phyloP scores from a whole-genome alignment of 129 eudicot genomes.

The Artemisia tridentata region DNA sequence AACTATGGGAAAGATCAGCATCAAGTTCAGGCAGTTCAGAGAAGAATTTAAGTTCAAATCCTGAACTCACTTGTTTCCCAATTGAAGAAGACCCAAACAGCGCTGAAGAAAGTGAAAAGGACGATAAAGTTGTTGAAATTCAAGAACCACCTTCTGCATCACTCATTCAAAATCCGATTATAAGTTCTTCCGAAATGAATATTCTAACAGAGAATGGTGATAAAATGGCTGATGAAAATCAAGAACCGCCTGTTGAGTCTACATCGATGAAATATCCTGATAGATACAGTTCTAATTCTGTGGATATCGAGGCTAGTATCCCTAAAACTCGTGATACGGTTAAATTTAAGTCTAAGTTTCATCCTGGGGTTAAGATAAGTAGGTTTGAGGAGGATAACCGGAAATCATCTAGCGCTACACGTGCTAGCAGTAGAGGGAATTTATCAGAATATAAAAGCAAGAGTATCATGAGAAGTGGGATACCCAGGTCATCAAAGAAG shows the following conservation, averaged over 20 bases:
- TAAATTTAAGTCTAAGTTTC: conserved; percentile 34
- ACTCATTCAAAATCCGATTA: neutral
- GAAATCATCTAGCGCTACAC: conserved; percentile 39
- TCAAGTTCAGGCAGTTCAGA: conserved; percentile 66
- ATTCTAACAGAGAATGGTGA: conserved; percentile 24
- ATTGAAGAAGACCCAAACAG: conserved; percentile 80
- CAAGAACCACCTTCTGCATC: conserved; percentile 18
- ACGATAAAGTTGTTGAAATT: conserved; percentile 40
- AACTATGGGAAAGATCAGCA: conserved; percentile 58
- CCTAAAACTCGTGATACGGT: conserved; percentile 34
- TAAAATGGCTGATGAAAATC: conserved; percentile 21
- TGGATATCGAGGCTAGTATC: conserved; percentile 29
- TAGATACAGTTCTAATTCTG: conserved; percentile 42
- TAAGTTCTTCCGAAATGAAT: conserved; percentile 22
- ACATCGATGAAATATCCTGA: conserved; percentile 29
- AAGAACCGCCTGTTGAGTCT: conserved; percentile 12
- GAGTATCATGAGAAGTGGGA: conserved; percentile 46
- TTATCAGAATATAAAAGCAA: conserved; percentile 45
- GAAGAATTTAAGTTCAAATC: conserved; percentile 61
- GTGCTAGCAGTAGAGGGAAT: conserved; percentile 41
- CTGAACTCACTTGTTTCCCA: conserved; percentile 82
- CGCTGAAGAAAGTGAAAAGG: conserved; percentile 55
- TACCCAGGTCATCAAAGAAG: conserved; percentile 47
- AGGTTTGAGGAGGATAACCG: conserved; percentile 41
- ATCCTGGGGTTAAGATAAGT: conserved; percentile 29